Evolutionary conservation across 441 rosid genomes (phyloP).

Genomic region (Omphalea diandra): DNA sequence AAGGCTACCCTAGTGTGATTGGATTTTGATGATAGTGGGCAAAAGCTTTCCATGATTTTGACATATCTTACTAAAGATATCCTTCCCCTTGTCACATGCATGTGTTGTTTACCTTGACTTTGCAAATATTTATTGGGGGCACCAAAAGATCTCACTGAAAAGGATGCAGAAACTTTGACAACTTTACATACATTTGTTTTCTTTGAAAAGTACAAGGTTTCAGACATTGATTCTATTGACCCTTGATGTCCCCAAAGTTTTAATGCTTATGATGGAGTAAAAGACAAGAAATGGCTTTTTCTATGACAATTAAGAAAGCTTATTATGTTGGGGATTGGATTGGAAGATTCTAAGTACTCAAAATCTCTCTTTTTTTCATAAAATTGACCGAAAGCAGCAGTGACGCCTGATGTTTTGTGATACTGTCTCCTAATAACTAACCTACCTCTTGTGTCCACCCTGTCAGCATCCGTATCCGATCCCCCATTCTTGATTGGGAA

Average conservation of each 20-base stretch:
- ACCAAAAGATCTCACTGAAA: constrained; percentile 27
- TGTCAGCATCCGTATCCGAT: constrained; percentile 33
- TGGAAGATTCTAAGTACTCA: constrained; percentile 18
- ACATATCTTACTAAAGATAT: neutral
- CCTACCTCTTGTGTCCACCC: constrained; percentile 17
- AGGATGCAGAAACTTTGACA: constrained; percentile 23
- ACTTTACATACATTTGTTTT: neutral
- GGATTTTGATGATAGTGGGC: constrained; percentile 2
- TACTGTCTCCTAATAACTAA: constrained; percentile 20
- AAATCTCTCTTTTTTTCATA: no score
- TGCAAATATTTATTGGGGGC: constrained; percentile 18
- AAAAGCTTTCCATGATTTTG: constrained; percentile 9
- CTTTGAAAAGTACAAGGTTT: constrained; percentile 32
- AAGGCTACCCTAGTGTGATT: neutral
- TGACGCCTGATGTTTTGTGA: constrained; percentile 29
- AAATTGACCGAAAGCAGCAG: constrained; percentile 27
- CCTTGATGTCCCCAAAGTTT: neutral
- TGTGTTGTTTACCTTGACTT: neutral
- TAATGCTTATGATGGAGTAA: constrained; percentile 8
- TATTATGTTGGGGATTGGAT: constrained; percentile 21
- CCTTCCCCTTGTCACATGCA: neutral
- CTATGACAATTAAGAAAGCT: no score
- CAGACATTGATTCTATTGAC: constrained; percentile 31
- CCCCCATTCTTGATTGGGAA: constrained; percentile 25
- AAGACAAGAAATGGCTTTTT: constrained; percentile 28